Evolutionary conservation across 257 asterid genomes (phyloP).

Genomic region (Buddleja alternifolia): DNA sequence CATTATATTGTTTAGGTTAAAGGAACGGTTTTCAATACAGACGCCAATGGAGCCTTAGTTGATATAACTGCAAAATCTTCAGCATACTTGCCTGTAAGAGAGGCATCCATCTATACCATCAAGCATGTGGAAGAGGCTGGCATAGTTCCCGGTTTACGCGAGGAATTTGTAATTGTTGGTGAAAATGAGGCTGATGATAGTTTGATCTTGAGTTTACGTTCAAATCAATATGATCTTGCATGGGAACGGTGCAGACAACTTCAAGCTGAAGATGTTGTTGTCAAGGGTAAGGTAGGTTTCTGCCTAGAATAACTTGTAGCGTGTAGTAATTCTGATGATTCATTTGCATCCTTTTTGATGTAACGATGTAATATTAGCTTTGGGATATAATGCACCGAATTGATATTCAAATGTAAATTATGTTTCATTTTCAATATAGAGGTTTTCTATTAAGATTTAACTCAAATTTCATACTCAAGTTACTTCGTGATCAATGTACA

Average conservation of each 20-base stretch:
- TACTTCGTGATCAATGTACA: conserved; percentile 29
- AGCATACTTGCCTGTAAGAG: conserved; percentile 85
- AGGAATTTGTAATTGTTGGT: conserved; percentile 80
- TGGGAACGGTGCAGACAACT: conserved; percentile 98
- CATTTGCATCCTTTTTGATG: neutral
- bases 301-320: neutral
- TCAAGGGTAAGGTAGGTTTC: conserved; percentile 82
- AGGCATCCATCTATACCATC: conserved; percentile 76
- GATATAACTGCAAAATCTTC: conserved; percentile 93
- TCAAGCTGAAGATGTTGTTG: conserved; percentile 95
- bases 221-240: conserved; percentile 85
- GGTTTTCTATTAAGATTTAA: neutral
- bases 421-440: neutral
- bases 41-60: conserved; percentile 88
- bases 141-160: conserved; percentile 76
- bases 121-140: conserved; percentile 88
- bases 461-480: neutral
- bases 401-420: too few relatives aligned
- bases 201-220: conserved; percentile 81
- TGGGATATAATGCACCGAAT: too few relatives aligned
- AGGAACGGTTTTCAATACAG: conserved; percentile 74
- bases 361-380: too few relatives aligned
- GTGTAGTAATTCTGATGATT: too few relatives aligned
- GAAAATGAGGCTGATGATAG: conserved; percentile 84
- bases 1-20: conserved; percentile 52